Evolutionary conservation across 768 basidiomycete species (phyloP).

Genomic region (Pleurotus tuber-regium): DNA sequence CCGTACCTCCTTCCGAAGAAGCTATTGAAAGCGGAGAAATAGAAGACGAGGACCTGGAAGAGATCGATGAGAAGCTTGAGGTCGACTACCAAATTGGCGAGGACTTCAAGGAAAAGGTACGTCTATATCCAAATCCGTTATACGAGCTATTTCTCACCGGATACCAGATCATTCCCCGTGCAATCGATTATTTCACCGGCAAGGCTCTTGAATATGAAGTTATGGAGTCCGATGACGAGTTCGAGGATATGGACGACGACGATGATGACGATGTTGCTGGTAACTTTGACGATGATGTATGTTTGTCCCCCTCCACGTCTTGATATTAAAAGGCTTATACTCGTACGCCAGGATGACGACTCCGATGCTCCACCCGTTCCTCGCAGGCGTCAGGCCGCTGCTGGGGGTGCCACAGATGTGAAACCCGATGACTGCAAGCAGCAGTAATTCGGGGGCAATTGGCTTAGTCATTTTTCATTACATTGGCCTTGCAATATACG

Average conservation of each 20-base stretch:
- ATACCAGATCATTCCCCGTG: slow-evolving; percentile 86
- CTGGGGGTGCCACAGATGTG: slow-evolving; percentile 40
- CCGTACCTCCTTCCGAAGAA: slow-evolving; percentile 66
- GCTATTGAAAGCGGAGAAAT: slow-evolving; percentile 68
- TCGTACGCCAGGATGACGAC: slow-evolving; percentile 67
- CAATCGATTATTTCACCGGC: slow-evolving; percentile 96
- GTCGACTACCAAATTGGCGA: slow-evolving; percentile 98
- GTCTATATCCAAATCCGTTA: slow-evolving; percentile 14
- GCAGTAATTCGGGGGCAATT: slow-evolving; percentile 69
- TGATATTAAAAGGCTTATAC: slow-evolving; percentile 14
- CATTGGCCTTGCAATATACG: slow-evolving; percentile 5
- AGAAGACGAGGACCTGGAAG: slow-evolving; percentile 84
- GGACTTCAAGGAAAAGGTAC: slow-evolving; percentile 93
- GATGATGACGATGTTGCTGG: slow-evolving; percentile 62
- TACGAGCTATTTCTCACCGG: background rate
- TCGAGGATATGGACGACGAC: slow-evolving; percentile 56
- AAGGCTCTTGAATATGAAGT: slow-evolving; percentile 87
- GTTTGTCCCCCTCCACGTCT: slow-evolving; percentile 8
- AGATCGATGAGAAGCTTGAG: slow-evolving; percentile 91
- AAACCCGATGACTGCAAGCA: slow-evolving; percentile 92
- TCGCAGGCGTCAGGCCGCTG: slow-evolving; percentile 53
- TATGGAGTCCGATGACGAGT: slow-evolving; percentile 53
- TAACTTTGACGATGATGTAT: slow-evolving; percentile 59
- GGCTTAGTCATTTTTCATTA: background rate
- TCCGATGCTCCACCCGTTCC: slow-evolving; percentile 59